These are phyloP conservation scores for Pythium brachiatum DNA, from an alignment of 352 stramenopile species.

Conservation along the genomic window DNA sequence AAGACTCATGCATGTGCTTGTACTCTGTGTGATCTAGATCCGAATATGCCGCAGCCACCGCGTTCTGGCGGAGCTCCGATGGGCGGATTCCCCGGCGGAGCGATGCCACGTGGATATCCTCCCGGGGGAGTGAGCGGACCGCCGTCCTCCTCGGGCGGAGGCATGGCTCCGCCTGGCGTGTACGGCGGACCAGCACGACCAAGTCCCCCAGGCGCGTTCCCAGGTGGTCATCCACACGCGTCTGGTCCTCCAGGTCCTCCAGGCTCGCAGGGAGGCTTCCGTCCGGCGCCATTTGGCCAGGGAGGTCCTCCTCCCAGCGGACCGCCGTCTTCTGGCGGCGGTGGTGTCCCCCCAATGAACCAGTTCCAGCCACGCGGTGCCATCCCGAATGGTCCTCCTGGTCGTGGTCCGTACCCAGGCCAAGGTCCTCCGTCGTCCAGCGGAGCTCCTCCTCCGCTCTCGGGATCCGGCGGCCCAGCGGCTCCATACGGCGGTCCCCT, in stretches of 20 bases:
- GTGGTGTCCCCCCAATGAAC: constrained; percentile 36
- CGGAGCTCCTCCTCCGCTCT: constrained; percentile 6
- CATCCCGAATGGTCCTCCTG: constrained; percentile 20
- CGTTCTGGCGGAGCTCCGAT: constrained; percentile 10
- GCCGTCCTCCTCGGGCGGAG: constrained; percentile 19
- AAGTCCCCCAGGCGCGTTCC: constrained; percentile 26
- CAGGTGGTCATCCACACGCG: constrained; percentile 5
- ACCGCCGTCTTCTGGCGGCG: constrained; percentile 36
- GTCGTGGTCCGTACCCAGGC: constrained; percentile 23
- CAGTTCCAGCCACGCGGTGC: constrained; percentile 38
- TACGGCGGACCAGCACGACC: constrained; percentile 8
- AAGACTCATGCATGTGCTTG: background rate
- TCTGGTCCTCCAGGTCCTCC: constrained; percentile 11
- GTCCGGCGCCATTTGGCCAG: constrained; percentile 9
- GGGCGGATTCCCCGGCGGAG: constrained; percentile 10
- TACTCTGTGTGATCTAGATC: constrained; percentile 9
- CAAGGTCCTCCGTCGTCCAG: constrained; percentile 17
- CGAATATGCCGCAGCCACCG: constrained; percentile 15
- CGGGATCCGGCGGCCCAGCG: constrained; percentile 13
- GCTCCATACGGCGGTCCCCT: constrained; percentile 18
- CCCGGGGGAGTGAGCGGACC: constrained; percentile 13
- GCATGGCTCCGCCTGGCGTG: constrained; percentile 1
- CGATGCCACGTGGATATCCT: constrained; percentile 7
- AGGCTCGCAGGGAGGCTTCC: constrained; percentile 21
- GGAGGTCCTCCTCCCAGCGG: constrained; percentile 17